Conservation (phyloP, 148 eudicot genomes). For the Vaccinium darrowii region DNA sequence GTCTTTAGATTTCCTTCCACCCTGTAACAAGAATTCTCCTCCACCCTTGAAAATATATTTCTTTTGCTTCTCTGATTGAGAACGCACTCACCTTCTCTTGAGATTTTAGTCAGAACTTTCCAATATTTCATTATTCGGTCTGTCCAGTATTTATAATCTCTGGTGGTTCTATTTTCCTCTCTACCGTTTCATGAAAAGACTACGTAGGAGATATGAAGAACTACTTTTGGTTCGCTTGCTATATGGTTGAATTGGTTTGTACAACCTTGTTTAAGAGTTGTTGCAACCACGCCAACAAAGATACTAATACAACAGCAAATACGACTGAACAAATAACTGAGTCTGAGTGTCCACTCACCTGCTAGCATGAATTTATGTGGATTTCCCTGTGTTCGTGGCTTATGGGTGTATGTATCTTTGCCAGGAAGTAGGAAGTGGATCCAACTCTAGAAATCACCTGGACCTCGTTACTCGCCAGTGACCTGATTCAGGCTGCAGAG, state of each 20-base stretch:
- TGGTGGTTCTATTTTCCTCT: background rate
- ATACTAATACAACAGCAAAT: background rate
- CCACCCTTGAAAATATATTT: background rate
- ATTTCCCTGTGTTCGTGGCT: background rate
- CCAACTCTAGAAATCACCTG: background rate
- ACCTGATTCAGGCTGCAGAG: background rate
- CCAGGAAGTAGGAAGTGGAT: slow-evolving; percentile 15
- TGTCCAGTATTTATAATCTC: background rate
- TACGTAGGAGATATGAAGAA: background rate
- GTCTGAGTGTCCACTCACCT: background rate
- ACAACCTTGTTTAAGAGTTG: background rate
- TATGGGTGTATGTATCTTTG: slow-evolving; percentile 2
- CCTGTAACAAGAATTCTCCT: background rate
- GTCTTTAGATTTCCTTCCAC: background rate
- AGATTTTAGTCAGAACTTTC: background rate
- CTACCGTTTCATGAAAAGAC: background rate
- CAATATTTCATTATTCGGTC: background rate
- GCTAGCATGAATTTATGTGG: background rate
- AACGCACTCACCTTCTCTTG: background rate
- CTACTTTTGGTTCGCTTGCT: background rate
- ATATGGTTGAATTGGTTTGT: background rate
- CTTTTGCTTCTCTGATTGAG: background rate
- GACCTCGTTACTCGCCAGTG: background rate
- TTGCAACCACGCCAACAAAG: background rate
- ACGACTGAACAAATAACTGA: background rate